phyloP scores from a whole-genome alignment of 1,284 basidiomycete species.

The Ganoderma boninense region DNA sequence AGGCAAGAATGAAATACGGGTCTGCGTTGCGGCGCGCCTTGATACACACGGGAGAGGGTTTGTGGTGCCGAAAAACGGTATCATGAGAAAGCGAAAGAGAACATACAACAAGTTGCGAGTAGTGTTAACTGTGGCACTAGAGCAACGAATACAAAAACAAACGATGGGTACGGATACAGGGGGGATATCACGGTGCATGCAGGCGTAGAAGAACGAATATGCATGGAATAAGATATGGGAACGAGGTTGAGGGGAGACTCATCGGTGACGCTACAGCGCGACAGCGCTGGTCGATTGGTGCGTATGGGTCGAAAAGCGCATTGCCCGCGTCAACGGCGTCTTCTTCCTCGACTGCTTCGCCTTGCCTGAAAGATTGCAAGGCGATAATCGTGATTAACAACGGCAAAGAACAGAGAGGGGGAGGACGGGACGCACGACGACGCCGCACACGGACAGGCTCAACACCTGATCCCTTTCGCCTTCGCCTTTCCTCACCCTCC shows the following conservation, averaged over 20 bases:
- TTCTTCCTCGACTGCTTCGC: conserved; percentile 18
- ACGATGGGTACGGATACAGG: neutral
- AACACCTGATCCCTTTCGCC: conserved; percentile 2
- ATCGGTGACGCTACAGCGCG: neutral
- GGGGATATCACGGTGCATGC: neutral
- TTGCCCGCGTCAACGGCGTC: neutral
- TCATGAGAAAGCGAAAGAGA: too few relatives aligned
- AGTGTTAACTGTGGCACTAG: too few relatives aligned
- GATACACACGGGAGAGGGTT: neutral
- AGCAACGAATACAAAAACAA: too few relatives aligned
- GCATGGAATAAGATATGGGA: neutral
- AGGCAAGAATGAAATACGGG: neutral
- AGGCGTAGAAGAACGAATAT: neutral
- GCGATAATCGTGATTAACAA: neutral
- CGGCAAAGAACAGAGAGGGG: neutral
- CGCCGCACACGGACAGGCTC: conserved; percentile 17
- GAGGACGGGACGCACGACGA: conserved; percentile 19
- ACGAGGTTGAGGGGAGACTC: neutral
- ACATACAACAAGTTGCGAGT: too few relatives aligned
- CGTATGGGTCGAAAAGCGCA: conserved; percentile 26
- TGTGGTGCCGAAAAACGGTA: too few relatives aligned
- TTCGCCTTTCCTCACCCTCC: conserved; percentile 13
- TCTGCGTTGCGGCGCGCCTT: neutral
- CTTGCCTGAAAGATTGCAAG: conserved; percentile 16
- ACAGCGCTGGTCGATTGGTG: conserved; percentile 28